Conservation (phyloP, 768 basidiomycete genomes). For the Baorangia bicolor region DNA sequence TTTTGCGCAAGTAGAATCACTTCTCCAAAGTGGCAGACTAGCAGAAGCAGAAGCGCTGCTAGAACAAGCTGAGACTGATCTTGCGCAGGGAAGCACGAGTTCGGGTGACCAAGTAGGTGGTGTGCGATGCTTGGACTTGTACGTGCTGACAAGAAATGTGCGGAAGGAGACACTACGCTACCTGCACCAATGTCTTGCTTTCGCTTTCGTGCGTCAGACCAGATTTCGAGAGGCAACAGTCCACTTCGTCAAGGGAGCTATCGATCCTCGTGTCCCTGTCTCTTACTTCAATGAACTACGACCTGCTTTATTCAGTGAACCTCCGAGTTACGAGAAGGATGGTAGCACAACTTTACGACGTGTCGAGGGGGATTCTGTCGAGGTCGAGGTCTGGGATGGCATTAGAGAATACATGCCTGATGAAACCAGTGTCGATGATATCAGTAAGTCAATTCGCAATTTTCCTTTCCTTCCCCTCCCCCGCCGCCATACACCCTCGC, state of each 20-base stretch:
- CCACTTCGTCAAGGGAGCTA: constrained; percentile 71
- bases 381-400: constrained; percentile 72
- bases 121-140: neutral
- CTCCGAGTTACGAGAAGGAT: neutral
- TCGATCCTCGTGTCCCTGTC: constrained; percentile 83
- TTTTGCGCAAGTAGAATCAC: constrained; percentile 67
- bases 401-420: constrained; percentile 67
- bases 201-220: constrained; percentile 74
- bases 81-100: constrained; percentile 9
- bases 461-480: constrained; percentile 20
- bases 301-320: constrained; percentile 52
- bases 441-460: constrained; percentile 63
- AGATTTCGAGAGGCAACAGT: constrained; percentile 81
- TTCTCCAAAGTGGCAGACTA: constrained; percentile 62
- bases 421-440: constrained; percentile 72
- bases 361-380: constrained; percentile 38
- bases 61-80: constrained; percentile 49
- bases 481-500: constrained; percentile 22
- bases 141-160: constrained; percentile 7
- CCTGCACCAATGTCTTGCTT: constrained; percentile 80
- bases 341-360: neutral
- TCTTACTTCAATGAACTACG: constrained; percentile 79
- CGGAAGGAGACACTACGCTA: constrained; percentile 71
- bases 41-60: constrained; percentile 63
- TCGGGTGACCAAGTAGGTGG: constrained; percentile 10